phyloP scores from a whole-genome alignment of 208 protist species.

The Tetramitus jugosus region DNA sequence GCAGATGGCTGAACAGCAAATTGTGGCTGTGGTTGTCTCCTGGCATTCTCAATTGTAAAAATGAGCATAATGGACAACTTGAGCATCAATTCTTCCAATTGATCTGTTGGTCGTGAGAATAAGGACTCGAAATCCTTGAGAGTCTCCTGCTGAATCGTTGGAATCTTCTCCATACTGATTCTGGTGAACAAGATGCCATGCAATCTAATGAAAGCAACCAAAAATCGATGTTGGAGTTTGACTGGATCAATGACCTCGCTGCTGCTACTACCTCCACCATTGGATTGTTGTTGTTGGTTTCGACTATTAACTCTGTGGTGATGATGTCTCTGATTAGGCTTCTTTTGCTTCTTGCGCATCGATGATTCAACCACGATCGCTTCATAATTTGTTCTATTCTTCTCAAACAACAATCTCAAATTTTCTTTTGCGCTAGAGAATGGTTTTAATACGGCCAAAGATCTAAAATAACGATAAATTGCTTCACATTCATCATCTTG shows the following conservation, averaged over 20 bases:
- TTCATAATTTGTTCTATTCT: neutral
- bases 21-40: neutral
- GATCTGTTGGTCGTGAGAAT: neutral
- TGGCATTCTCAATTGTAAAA: neutral
- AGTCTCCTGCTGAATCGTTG: neutral
- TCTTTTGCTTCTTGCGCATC: neutral
- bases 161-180: neutral
- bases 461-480: conserved; percentile 23
- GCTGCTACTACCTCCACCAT: neutral
- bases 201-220: neutral
- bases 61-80: neutral
- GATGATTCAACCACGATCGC: no score
- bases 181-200: neutral
- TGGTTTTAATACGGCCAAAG: neutral
- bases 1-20: no score
- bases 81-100: neutral
- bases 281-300: neutral
- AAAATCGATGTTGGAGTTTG: neutral
- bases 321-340: neutral
- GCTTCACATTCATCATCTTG: neutral
- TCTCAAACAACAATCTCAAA: neutral
- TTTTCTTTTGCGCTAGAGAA: neutral
- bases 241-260: neutral
- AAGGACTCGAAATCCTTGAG: neutral
- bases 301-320: neutral